Evolutionary conservation across 371 early-diverging fungal genomes (phyloP), one percentile per base, ranked within the genome.

Genomic region (Mucor mucedo): DNA sequence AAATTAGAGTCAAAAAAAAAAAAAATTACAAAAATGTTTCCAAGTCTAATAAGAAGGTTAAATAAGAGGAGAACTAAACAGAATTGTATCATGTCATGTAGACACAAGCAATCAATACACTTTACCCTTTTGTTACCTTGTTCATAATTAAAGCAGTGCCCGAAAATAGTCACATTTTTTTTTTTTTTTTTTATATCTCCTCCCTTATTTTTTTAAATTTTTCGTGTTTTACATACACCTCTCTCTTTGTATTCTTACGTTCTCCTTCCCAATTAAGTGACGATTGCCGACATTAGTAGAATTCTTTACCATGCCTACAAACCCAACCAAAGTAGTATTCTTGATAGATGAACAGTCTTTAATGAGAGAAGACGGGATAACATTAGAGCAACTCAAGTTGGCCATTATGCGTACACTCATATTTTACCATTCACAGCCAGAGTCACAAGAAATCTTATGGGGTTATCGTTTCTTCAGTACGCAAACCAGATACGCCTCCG

Each of bases 401-500:
- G 35, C 57, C 11, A 66, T 66, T 32, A 61, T 57, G 61, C 67
- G 67, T n/a, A 47, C 56, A 5, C 38, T 66, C 3, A 32, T 66
- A 11, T 66, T 44, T 29, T 61, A 61, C 29, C 30, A 52, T 28
- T 29, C 52, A 2, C 44, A 48, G 11, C 42, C 33, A 10, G 4
- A 45, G 4, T 35, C 16, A 30, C 45, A 35, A 8, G 35, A 55
- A 4, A 38, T 66, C 4, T 16, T 56, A 39, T 66, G 67, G 67
- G 47, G 67, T 11, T 66, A 60, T 47, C 67, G 67, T 6, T 66
- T 66, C 21, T 66, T 66, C 40, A 66, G 62, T 21, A 66, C 67
- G 0, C 44, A 56, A 38, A 50, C 57, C 4, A 35, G 62, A 52
- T 66, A 62, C 27, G 29, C 56, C 10, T 21, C 38, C 0, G n/a